Percentiles rank a stretch among this genome's conserved stretches.
Evolutionary conservation across 495 filamentous ascomycete genomes (phyloP).

Genomic region (Trichoderma virens): DNA sequence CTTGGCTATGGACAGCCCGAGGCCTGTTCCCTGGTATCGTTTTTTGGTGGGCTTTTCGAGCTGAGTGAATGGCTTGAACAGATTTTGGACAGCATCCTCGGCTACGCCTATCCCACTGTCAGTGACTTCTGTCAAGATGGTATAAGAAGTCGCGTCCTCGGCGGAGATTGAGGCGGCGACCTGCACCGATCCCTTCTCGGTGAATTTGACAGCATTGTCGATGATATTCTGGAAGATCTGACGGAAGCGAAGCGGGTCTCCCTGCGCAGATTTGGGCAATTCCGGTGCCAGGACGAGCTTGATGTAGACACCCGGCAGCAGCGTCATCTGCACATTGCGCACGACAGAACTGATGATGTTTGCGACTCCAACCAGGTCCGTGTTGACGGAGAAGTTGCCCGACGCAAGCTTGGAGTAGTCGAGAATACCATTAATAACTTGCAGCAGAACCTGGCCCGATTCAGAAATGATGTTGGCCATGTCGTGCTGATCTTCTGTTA

Average conservation of each 20-base stretch:
- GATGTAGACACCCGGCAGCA: slow-evolving; percentile 27
- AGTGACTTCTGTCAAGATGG: slow-evolving; percentile 52
- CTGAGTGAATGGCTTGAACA: slow-evolving; percentile 80
- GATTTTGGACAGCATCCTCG: slow-evolving; percentile 46
- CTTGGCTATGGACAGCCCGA: slow-evolving; percentile 71
- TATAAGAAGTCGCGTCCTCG: slow-evolving; percentile 34
- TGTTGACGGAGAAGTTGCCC: slow-evolving; percentile 37
- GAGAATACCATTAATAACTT: slow-evolving; percentile 46
- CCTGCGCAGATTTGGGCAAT: slow-evolving; percentile 33
- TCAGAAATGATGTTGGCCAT: slow-evolving; percentile 39
- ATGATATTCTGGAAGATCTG: slow-evolving; percentile 43
- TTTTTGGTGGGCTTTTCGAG: slow-evolving; percentile 68
- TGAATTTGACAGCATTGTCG: slow-evolving; percentile 43
- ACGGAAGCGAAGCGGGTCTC: slow-evolving; percentile 40
- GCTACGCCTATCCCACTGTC: slow-evolving; percentile 76
- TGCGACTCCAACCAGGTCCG: slow-evolving; percentile 33
- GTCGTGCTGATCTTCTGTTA: slow-evolving; percentile 35
- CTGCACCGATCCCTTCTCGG: slow-evolving; percentile 34
- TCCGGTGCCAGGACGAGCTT: slow-evolving; percentile 30
- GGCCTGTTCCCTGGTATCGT: slow-evolving; percentile 70
- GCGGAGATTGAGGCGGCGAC: slow-evolving; percentile 26
- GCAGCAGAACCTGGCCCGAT: slow-evolving; percentile 38
- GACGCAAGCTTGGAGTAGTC: slow-evolving; percentile 44
- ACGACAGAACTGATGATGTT: slow-evolving; percentile 47
- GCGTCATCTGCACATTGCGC: slow-evolving; percentile 33